Conservation (phyloP, 2,329 filamentous ascomycete genomes). For the Exophiala bonariae region DNA sequence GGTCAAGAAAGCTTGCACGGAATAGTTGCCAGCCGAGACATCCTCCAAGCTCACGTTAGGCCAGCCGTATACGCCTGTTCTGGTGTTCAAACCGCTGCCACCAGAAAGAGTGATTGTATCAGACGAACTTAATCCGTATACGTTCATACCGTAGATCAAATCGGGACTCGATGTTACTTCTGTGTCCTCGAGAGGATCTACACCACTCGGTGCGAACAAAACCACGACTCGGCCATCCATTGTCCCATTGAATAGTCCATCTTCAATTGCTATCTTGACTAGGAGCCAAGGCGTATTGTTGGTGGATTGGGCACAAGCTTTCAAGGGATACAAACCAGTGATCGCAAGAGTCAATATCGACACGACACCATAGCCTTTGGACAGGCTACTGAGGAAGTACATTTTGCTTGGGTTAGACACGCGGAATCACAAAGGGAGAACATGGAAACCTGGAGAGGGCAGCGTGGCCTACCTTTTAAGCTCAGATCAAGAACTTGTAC, state of each 20-base stretch:
- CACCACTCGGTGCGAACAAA: conserved; percentile 13
- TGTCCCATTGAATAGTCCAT: conserved; percentile 7
- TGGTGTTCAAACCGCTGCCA: conserved; percentile 6
- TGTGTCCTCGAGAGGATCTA: conserved; percentile 16
- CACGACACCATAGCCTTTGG: too few species aligned
- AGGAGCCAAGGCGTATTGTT: conserved; percentile 1
- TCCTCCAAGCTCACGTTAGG: conserved; percentile 14
- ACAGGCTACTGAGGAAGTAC: conserved; percentile 1
- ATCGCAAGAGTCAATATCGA: background rate
- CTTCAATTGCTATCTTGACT: conserved; percentile 9
- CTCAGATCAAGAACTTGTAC: too few species aligned
- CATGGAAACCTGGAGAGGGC: too few species aligned
- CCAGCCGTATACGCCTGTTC: conserved; percentile 7
- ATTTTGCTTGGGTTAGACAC: background rate
- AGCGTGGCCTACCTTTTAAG: too few species aligned
- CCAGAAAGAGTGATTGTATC: conserved; percentile 8
- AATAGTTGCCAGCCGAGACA: conserved; percentile 12
- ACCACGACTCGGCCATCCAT: conserved; percentile 13
- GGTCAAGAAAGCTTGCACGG: conserved; percentile 16
- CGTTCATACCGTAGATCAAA: conserved; percentile 17
- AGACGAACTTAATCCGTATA: background rate
- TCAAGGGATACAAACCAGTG: background rate
- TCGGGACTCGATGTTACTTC: conserved; percentile 13
- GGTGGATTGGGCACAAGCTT: conserved; percentile 2
- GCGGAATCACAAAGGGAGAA: too few species aligned